Conservation (phyloP, 2,329 filamentous ascomycete genomes). For the Neopestalotiopsis rosae region DNA sequence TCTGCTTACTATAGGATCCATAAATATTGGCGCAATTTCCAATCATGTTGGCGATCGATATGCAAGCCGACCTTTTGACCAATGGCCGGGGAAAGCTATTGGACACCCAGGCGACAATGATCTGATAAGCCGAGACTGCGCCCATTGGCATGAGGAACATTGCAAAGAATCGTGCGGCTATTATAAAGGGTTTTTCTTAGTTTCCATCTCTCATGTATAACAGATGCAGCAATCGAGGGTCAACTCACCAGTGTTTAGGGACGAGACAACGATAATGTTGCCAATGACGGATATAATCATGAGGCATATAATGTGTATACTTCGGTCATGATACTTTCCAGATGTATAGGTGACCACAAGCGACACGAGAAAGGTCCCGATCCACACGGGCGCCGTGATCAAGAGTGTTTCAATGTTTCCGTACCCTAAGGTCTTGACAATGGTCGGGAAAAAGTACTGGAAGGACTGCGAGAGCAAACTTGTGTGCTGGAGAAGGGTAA, state of each 20-base stretch:
- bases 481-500: conserved; percentile 59
- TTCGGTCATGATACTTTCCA: conserved; percentile 58
- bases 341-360: conserved; percentile 60
- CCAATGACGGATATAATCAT: conserved; percentile 58
- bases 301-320: conserved; percentile 58
- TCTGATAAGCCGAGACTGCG: conserved; percentile 54
- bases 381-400: conserved; percentile 64
- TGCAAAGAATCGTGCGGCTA: conserved; percentile 60
- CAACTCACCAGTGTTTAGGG: conserved; percentile 45
- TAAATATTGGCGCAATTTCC: conserved; percentile 63
- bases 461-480: conserved; percentile 60
- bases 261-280: conserved; percentile 60
- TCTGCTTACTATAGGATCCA: conserved; percentile 41
- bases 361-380: conserved; percentile 56
- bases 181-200: not conserved
- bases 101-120: conserved; percentile 70
- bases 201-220: no score
- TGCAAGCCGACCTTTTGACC: conserved; percentile 68
- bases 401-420: conserved; percentile 58
- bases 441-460: conserved; percentile 70
- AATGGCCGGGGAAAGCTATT: conserved; percentile 75
- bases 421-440: conserved; percentile 66
- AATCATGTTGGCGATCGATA: conserved; percentile 71
- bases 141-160: conserved; percentile 68
- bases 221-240: not conserved